Evolutionary conservation across 2,329 filamentous ascomycete genomes (phyloP), one percentile per base, ranked within the genome.

Genomic region (Alternaria sp.): DNA sequence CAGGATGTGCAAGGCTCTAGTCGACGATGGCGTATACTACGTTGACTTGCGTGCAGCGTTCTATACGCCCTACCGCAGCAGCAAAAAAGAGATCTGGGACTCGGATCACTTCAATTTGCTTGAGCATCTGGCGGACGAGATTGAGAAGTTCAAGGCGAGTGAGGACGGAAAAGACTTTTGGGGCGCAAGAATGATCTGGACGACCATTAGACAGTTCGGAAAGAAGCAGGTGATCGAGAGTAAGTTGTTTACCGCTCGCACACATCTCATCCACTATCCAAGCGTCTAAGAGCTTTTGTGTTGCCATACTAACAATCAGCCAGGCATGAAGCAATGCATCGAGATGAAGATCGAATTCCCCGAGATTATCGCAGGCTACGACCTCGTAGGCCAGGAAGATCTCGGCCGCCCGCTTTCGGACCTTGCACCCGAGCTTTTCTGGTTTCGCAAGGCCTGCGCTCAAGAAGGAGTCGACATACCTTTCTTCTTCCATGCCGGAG

Each of bases 401-500:
- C 79, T 86, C 1, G 94, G 94, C 1, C 87, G 92, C 12, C 86
- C 93, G 0, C 87, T 97, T 25, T 85, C 87, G 28, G 92, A 96
- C 69, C 82, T 97, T 4, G 86, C 95, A 0, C 94, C 94, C 0
- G 89, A 97, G 74, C 83, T 98, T 0, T 95, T 97, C 80, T 97
- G 93, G 93, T 97, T 98, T 85, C 90, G 90, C 68, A 94, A 95
- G 79, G 88, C 91, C 71, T 97, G 94, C 78, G 87, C 88, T 1
- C 86, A 92, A 75, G 90, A 93, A 73, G 88, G 87, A 3, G 87
- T 97, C 41, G 88, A 93, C 54, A 89, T 99, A 10, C 95, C 95
- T 1, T 97, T 97, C 83, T 97, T 97, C 84, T 96, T 98, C 83
- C 94, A 97, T 78, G 94, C 95, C 0, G 95, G 94, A 68, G 94